Conservation (phyloP, 306 rosid genomes). For the Cucumis melo region DNA sequence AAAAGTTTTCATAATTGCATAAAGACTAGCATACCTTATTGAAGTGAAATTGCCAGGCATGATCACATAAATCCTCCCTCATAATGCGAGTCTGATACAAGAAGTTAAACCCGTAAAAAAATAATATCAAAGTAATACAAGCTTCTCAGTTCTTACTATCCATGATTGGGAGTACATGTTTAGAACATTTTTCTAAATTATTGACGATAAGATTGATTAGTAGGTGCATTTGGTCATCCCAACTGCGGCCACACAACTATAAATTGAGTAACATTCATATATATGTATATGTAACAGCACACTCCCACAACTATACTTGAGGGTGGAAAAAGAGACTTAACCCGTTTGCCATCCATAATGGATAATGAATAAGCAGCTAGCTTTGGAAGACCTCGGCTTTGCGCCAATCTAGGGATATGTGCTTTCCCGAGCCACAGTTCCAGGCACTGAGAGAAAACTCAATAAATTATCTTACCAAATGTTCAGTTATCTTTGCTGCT, state of each 20-base stretch:
- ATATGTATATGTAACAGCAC: neutral
- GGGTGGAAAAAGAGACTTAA: constrained; percentile 4
- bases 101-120: constrained; percentile 1
- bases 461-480: neutral
- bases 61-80: constrained; percentile 33
- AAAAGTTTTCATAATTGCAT: neutral
- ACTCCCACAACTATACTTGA: neutral
- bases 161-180: neutral
- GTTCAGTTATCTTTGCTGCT: neutral
- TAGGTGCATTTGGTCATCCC: neutral
- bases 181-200: neutral
- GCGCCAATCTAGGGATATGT: constrained; percentile 29
- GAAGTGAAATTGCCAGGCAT: constrained; percentile 39
- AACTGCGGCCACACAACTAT: neutral
- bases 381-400: constrained; percentile 15
- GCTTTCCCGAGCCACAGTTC: constrained; percentile 39
- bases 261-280: neutral
- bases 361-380: constrained; percentile 32
- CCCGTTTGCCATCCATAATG: constrained; percentile 31
- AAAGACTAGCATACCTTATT: constrained; percentile 20
- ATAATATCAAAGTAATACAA: neutral
- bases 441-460: constrained; percentile 13
- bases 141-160: neutral
- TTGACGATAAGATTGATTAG: neutral
- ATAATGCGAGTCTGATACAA: constrained; percentile 20